A percentile compares a stretch with the other conserved stretches of the same genome.
Evolutionary conservation across 257 asterid genomes (phyloP).

Genomic region (Solanum etuberosum): DNA sequence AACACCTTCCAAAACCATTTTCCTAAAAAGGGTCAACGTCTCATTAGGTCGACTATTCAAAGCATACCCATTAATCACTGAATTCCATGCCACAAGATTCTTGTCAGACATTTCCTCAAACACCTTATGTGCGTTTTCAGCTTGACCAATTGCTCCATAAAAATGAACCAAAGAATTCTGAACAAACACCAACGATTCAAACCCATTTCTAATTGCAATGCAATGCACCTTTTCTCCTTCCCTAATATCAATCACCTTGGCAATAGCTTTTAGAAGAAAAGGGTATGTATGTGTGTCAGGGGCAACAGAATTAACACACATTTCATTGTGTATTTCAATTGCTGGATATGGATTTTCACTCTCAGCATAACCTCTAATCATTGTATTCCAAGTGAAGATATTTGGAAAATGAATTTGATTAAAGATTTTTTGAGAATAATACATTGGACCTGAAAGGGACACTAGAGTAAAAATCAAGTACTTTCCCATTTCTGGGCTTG

Average conservation of each 20-base stretch:
- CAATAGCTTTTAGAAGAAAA: slow-evolving; percentile 63
- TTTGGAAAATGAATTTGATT: slow-evolving; percentile 41
- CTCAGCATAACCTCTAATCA: slow-evolving; percentile 85
- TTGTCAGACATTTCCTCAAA: slow-evolving; percentile 46
- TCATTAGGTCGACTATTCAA: slow-evolving; percentile 62
- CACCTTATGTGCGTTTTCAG: slow-evolving; percentile 47
- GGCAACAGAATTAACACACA: slow-evolving; percentile 22
- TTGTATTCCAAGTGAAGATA: slow-evolving; percentile 69
- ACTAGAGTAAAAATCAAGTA: slow-evolving; percentile 48
- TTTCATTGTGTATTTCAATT: slow-evolving; percentile 25
- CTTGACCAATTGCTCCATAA: slow-evolving; percentile 53
- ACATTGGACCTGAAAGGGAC: slow-evolving; percentile 57
- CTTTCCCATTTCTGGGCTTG: slow-evolving; percentile 52
- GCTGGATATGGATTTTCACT: slow-evolving; percentile 61
- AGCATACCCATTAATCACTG: slow-evolving; percentile 58
- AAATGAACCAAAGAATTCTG: slow-evolving; percentile 71
- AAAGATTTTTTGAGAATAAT: slow-evolving; percentile 49
- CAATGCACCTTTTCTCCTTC: slow-evolving; percentile 75
- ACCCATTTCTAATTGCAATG: slow-evolving; percentile 46
- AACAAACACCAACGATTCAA: slow-evolving; percentile 57
- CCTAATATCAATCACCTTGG: slow-evolving; percentile 31
- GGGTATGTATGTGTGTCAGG: slow-evolving; percentile 77
- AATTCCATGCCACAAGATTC: slow-evolving; percentile 77
- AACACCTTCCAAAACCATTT: slow-evolving; percentile 35
- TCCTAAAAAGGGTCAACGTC: slow-evolving; percentile 34